Evolutionary conservation across 495 filamentous ascomycete genomes (phyloP), one percentile per base, ranked within the genome.

Genomic region (Durotheca rogersii): DNA sequence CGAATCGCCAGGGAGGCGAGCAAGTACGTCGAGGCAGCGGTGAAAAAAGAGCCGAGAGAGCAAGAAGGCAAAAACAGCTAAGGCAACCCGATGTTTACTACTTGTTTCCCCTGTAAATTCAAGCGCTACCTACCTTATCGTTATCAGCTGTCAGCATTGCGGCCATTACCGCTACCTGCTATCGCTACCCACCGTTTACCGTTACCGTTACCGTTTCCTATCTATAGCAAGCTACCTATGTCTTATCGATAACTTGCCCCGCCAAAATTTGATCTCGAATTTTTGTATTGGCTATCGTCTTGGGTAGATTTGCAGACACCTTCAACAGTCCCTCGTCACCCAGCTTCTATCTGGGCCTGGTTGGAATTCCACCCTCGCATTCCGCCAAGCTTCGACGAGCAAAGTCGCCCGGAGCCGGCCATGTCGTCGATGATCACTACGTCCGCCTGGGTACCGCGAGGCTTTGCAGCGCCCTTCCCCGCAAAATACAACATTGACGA

Each of bases 401-500:
- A 7, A 14, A 33, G 27, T 56, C 19, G 36, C 35, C 23, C 36
- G 12, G 6, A 49, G 18, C n/a, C 18, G 23, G 19, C 39, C 32
- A 56, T 60, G 57, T 46, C 51, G 23, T 79, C 76, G 23, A 97
- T 96, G 92, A 95, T 99, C 47, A 97, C 94, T 15, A 87, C 89
- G 27, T 88, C 90, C 1, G 68, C 86, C 3, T 99, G 93, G 93
- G 92, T 97, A 59, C 90, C 89, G 49, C 87, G 91, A 12, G 94
- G 94, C 33, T 89, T 90, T 70, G 89, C 94, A 23, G 91, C 93
- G 39, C 85, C 86, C 50, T 95, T 95, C 60, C 93, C 93, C 1
- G 84, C 78, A 3, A 93, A 89, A 70, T 93, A 93, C 67, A 84
- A 87, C 23, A 89, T 97, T 56, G 85, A 95, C 65, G 93, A 99